Evolutionary conservation across 176 grass and related monocot species (phyloP).

Genomic region (Metroxylon sagu): DNA sequence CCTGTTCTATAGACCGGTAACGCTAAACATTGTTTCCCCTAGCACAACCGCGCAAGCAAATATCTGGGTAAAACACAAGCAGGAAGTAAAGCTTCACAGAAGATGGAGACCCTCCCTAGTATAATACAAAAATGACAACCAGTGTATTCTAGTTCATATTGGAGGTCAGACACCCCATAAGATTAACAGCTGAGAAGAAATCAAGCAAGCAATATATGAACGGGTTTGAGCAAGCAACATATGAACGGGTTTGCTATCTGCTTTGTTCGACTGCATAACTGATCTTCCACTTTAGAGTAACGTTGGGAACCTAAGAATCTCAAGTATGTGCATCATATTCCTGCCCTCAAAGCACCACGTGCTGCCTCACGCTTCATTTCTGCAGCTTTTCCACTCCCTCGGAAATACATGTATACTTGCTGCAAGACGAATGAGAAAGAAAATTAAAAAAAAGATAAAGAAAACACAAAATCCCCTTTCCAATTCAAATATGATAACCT

Average conservation of each 20-base stretch:
- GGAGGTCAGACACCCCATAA: no score
- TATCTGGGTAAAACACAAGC: not conserved
- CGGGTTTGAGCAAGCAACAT: no score
- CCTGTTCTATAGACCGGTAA: no score
- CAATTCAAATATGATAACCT: no score
- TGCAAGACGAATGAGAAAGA: constrained; percentile 17
- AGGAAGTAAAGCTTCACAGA: not conserved
- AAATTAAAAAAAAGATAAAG: no score
- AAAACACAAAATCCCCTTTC: no score
- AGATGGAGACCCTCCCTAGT: not conserved
- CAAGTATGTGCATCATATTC: constrained; percentile 40
- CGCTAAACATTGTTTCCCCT: no score
- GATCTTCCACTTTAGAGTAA: constrained; percentile 22
- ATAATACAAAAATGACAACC: not conserved
- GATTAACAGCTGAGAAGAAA: no score
- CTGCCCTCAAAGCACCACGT: constrained; percentile 51
- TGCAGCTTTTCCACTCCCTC: constrained; percentile 71
- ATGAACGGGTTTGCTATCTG: no score
- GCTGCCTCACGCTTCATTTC: constrained; percentile 62
- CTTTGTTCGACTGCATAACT: constrained; percentile 6
- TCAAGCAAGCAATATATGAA: no score
- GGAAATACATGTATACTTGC: constrained; percentile 89
- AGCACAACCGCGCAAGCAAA: no score
- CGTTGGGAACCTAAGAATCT: constrained; percentile 1
- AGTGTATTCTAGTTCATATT: not conserved